Evolutionary conservation across 495 filamentous ascomycete genomes (phyloP), one percentile per base, ranked within the genome.

Genomic region (Lichina pygmaea): DNA sequence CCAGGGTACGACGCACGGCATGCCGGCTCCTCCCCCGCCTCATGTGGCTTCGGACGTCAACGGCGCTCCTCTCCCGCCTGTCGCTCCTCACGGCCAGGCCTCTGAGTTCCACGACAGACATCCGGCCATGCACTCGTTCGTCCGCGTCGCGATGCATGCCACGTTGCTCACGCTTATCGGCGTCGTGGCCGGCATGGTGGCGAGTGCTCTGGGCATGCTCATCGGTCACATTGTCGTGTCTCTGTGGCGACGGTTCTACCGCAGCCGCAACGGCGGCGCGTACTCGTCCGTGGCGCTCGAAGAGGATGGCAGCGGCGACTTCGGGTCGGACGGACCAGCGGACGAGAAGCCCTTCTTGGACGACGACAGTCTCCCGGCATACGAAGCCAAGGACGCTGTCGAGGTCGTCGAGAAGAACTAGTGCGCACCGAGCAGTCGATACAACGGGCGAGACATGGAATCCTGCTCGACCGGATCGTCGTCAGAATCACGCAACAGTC

Each of bases 121-220:
- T 8, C 44, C 33, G 39, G 33, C 34, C 15, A 45, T 49, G 34
- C 37, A 48, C 11, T 54, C 67, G 31, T 51, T 70, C 41, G 60
- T 57, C 56, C 60, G 60, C 48, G 58, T 71, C 34, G 58, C 57
- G 36, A 54, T 61, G 8, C 63, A 68, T 48, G 63, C 72, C 33
- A 51, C 72, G 15, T 55, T 72, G 17, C 69, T 68, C 0, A 55
- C 71, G 16, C 48, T 66, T 12, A 54, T 72, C 42, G 69, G 69
- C 43, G 60, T 72, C 41, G 54, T 64, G 31, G 66, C 65, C 44
- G 69, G 68, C 50, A 57, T 72, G n/a, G 57, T 55, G 41, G 60
- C 64, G 42, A 66, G 65, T 59, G 51, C 68, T 32, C 50, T 71
- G 43, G 66, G 66, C 34, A 70, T 70, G 65, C 52, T 65, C 16